Conservation (phyloP, 495 filamentous ascomycete genomes). For the Xylaria bambusicola region DNA sequence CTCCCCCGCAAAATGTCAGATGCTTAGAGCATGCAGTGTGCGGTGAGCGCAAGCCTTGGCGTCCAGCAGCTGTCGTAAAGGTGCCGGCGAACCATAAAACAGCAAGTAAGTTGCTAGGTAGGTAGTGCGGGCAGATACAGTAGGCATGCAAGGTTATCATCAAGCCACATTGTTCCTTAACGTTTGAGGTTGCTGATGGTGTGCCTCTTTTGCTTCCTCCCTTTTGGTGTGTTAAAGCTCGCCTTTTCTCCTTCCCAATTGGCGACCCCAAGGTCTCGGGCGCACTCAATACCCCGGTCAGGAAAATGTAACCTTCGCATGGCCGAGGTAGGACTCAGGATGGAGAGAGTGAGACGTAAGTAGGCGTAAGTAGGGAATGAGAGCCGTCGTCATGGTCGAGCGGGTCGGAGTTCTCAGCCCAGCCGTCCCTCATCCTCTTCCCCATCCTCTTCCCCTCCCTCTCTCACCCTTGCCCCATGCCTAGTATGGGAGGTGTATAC, state of each 20-base stretch:
- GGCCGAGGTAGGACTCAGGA: neutral
- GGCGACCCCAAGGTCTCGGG: neutral
- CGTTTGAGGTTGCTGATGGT: neutral
- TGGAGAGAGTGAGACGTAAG: neutral
- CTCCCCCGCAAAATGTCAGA: neutral
- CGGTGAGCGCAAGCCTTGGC: neutral
- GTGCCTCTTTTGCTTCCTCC: neutral
- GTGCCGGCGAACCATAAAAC: no score
- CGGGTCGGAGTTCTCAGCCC: neutral
- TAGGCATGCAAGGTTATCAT: conserved; percentile 11
- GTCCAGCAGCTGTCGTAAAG: no score
- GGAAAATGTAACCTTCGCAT: neutral
- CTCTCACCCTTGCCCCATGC: no score
- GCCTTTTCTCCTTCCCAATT: neutral
- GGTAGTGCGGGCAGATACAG: neutral
- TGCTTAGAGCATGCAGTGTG: neutral
- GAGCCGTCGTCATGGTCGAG: neutral
- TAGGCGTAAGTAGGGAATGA: neutral
- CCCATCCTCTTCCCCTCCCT: neutral
- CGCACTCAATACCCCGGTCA: neutral
- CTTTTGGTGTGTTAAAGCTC: no score
- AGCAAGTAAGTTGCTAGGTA: no score
- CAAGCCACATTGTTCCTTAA: neutral
- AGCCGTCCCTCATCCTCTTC: neutral
- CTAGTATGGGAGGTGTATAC: no score